Evolutionary conservation across 2,329 filamentous ascomycete genomes (phyloP), one percentile per base, ranked within the genome.

Genomic region (Ophiostoma himal-ulmi): DNA sequence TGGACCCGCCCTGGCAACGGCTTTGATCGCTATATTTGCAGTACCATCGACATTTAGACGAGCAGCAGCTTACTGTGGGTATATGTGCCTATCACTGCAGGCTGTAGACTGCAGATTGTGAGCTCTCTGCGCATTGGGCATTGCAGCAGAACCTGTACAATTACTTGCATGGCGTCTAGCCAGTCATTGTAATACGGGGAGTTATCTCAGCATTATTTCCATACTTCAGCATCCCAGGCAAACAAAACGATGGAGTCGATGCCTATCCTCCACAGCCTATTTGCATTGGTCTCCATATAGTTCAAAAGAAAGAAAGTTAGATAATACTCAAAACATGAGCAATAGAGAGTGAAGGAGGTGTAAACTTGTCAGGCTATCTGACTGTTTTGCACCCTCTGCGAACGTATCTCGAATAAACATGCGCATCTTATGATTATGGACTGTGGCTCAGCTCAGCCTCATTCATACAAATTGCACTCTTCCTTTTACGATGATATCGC

Each of bases 111-210:
- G 8, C 52, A 54, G 41, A 44, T 20, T 48, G 44, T 20, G 44
- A 17, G 44, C 4, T 20, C 44, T 48, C 17, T 48, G 44, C 41
- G 37, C 44, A 48, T 48, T 8, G 44, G 44, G 44, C 44, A 6
- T 7, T 57, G 52, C 52, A 57, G 17, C 44, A 17, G 52, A n/a
- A 26, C n/a, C 44, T 34, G 26, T 26, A 22, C 26, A 34, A 62
- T 62, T 34, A 34, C 57, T 62, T 62, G 57, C 57, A 62, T 62
- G 26, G 57, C 26, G 57, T 34, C 57, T 62, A 62, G 57, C 20
- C 52, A 54, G 52, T 17, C 44, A 54, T 20, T 22, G 11, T 20
- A 34, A 62, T 34, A 34, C 6, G 57, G n/a, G n/a, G 44, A 10
- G n/a, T 1, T 57, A 57, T 57, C 26, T 5, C 5, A 48, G 44